These are phyloP conservation scores for Phytophthora idaei DNA, from an alignment of 352 stramenopile genomes.

Conservation along the genomic window DNA sequence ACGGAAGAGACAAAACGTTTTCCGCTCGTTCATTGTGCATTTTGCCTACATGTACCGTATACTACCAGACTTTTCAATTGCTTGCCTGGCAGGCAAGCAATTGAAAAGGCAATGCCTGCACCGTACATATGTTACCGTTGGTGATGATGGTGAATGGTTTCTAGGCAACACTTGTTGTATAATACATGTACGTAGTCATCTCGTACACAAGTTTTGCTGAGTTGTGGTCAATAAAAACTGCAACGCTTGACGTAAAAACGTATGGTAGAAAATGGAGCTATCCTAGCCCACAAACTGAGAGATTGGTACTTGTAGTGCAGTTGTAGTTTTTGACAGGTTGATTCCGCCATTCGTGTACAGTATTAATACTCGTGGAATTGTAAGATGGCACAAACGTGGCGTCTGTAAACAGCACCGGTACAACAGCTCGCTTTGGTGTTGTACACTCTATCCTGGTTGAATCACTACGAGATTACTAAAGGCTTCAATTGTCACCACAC, in stretches of 20 bases:
- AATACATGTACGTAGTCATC: not conserved
- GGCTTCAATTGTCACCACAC: not conserved
- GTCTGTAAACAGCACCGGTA: too few species aligned
- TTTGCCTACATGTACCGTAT: not conserved
- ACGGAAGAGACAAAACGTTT: not conserved
- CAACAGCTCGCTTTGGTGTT: too few species aligned
- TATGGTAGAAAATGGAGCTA: not conserved
- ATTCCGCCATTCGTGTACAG: not conserved
- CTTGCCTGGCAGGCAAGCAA: not conserved
- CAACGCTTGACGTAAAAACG: not conserved
- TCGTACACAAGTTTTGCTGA: not conserved
- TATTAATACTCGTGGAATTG: not conserved
- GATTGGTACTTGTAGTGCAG: not conserved
- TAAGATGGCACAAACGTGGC: not conserved
- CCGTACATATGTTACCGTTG: not conserved
- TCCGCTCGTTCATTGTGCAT: not conserved
- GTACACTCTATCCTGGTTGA: too few species aligned
- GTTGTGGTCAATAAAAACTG: not conserved
- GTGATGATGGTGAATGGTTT: too few species aligned
- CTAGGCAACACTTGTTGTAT: not conserved
- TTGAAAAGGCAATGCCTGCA: not conserved
- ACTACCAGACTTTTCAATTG: not conserved
- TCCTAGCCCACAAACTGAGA: not conserved
- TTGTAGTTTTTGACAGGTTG: not conserved
- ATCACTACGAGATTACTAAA: too few species aligned